These are phyloP conservation scores for Calonectria naviculata DNA, from an alignment of 2,329 filamentous ascomycete genomes.

Conservation along the genomic window DNA sequence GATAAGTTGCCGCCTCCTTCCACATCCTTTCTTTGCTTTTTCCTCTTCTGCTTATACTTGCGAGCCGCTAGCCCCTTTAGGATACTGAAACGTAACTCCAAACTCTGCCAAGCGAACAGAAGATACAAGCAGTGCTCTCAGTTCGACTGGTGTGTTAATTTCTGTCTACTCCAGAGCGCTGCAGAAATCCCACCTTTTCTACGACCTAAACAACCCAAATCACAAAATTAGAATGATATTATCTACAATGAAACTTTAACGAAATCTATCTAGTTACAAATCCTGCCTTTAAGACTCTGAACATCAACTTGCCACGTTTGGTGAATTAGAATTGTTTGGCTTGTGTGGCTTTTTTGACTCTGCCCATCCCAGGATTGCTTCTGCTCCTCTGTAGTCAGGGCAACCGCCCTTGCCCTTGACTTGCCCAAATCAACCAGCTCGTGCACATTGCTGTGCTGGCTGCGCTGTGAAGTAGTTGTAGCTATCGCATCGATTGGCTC, in stretches of 20 bases:
- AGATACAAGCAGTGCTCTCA: too few relatives aligned
- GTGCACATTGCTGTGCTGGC: constrained; percentile 27
- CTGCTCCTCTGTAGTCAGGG: background rate
- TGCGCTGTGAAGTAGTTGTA: constrained; percentile 14
- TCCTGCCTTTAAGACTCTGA: constrained; percentile 27
- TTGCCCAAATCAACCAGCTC: constrained; percentile 26
- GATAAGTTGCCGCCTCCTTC: background rate
- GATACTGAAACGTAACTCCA: background rate
- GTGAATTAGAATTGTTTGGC: constrained; percentile 43
- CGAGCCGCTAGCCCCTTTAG: background rate
- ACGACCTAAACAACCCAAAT: background rate
- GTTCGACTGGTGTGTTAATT: background rate
- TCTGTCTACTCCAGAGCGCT: background rate
- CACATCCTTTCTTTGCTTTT: background rate
- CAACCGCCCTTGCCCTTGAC: background rate
- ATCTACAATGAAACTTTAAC: background rate
- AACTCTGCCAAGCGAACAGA: background rate
- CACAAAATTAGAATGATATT: background rate
- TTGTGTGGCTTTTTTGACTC: constrained; percentile 39
- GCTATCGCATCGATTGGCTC: background rate
- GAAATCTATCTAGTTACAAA: background rate
- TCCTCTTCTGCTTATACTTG: background rate
- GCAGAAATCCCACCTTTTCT: background rate
- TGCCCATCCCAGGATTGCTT: constrained; percentile 31
- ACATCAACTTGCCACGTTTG: constrained; percentile 44